Evolutionary conservation across 73 alveolate genomes (phyloP), one percentile per base, ranked within the genome.

Genomic region (Effrenium voratum): DNA sequence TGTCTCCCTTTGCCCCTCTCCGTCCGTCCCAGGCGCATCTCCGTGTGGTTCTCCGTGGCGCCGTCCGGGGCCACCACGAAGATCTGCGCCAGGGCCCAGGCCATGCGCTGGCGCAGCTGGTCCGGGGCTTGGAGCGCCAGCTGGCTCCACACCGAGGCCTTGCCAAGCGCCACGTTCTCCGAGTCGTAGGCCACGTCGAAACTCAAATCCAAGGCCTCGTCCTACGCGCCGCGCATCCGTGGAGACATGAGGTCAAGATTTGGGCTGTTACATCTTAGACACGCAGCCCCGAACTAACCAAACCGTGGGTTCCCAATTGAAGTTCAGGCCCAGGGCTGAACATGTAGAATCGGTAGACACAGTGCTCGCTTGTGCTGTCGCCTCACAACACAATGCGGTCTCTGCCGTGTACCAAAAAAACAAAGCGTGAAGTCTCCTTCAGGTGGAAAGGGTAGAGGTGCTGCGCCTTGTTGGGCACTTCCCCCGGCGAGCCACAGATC

Each of bases 61-160:
- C 40, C 43, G 43, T 66, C 40, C 0, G 40, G 40, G 40, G 43
- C 13, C 16, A 24, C 8, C 30, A 88, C 86, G n/a, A 55, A 88
- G 52, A 88, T 88, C 96, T 88, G 96, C 49, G 96, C 45, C 73
- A 88, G 44, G 12, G 96, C 96, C 96, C 96, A 88, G 26, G 96
- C 96, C 50, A 46, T 41, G 34, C 96, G 86, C 86, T 88, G 96
- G 13, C 96, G 83, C 72, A 88, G 96, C 38, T 91, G 98, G 49
- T 70, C 98, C 10, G 47, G 47, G 49, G 91, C 98, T 38, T 46
- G 73, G 50, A 91, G 90, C 49, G 98, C 98, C n/a, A 36, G 88
- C 98, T 72, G 70, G 15, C 81, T 91, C 98, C 98, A 91, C 3
- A 88, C 96, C 5, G 94, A 4, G 2, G 82, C 4, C 87, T 90